A percentile compares a stretch with the other conserved stretches of the same genome.
Conservation (phyloP, 2,329 filamentous ascomycete species). For the Colletotrichum trifolii region DNA sequence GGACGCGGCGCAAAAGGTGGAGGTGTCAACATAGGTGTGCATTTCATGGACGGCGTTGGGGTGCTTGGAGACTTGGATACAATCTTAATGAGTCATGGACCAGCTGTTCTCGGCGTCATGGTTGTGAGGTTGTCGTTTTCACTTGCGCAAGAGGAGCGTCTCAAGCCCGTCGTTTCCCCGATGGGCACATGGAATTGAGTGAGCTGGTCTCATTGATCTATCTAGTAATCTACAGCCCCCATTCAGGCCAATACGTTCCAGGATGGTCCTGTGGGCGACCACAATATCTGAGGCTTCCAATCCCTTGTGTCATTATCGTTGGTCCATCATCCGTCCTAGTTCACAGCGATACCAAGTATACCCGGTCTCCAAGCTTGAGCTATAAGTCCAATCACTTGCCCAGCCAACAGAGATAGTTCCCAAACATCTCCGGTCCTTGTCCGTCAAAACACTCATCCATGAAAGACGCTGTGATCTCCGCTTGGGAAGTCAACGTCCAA, state of each 20-base stretch:
- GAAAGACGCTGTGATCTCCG: not conserved
- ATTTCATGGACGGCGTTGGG: constrained; percentile 21
- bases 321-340: too few relatives aligned
- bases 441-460: not conserved
- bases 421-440: not conserved
- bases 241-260: too few relatives aligned
- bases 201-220: too few relatives aligned
- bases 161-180: too few relatives aligned
- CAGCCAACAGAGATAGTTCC: not conserved
- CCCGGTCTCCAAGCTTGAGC: not conserved
- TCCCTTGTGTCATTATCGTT: too few relatives aligned
- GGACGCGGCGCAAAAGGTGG: constrained; percentile 13
- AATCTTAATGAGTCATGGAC: not conserved
- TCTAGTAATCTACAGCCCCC: too few relatives aligned
- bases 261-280: too few relatives aligned
- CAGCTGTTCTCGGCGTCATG: not conserved
- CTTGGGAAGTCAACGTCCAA: not conserved
- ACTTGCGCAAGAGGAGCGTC: too few relatives aligned
- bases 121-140: too few relatives aligned
- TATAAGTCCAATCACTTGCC: not conserved
- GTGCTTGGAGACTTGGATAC: not conserved
- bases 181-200: too few relatives aligned
- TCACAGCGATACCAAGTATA: too few relatives aligned
- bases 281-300: too few relatives aligned
- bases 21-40: constrained; percentile 4